phyloP scores from a whole-genome alignment of 176 grass and related monocot species.

The Hsuehochloa calcarea region DNA sequence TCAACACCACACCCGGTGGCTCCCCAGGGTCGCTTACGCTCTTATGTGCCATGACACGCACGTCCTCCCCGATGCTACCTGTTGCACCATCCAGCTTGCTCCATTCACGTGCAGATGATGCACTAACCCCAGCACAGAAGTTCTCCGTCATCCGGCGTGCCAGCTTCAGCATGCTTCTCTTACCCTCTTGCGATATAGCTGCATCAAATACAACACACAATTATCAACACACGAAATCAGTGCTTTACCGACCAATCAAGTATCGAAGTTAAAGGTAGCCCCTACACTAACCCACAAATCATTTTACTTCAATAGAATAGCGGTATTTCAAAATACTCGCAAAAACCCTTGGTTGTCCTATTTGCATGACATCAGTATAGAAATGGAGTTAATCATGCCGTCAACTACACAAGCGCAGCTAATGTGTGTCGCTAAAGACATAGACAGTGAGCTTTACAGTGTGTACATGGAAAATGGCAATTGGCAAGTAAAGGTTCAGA shows the following conservation, averaged over 20 bases:
- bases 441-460: not conserved
- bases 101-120: constrained; percentile 73
- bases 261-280: not conserved
- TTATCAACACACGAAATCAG: not conserved
- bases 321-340: not conserved
- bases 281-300: not conserved
- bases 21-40: constrained; percentile 78
- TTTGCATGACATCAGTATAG: not conserved
- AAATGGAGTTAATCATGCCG: not conserved
- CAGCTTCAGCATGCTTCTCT: constrained; percentile 89
- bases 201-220: not conserved
- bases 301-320: not conserved
- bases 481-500: constrained; percentile 17
- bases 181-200: constrained; percentile 66
- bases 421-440: not conserved
- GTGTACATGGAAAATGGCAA: constrained; percentile 27
- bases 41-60: constrained; percentile 71
- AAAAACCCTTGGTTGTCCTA: not conserved
- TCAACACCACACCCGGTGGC: constrained; percentile 74
- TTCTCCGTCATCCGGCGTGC: constrained; percentile 76
- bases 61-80: constrained; percentile 53
- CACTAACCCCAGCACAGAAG: constrained; percentile 74
- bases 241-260: not conserved
- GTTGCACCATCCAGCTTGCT: constrained; percentile 54
- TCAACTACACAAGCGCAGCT: not conserved